These are phyloP conservation scores for Proliferodiscus dingleyae DNA, from an alignment of 2,329 filamentous ascomycete species.

Conservation along the genomic window DNA sequence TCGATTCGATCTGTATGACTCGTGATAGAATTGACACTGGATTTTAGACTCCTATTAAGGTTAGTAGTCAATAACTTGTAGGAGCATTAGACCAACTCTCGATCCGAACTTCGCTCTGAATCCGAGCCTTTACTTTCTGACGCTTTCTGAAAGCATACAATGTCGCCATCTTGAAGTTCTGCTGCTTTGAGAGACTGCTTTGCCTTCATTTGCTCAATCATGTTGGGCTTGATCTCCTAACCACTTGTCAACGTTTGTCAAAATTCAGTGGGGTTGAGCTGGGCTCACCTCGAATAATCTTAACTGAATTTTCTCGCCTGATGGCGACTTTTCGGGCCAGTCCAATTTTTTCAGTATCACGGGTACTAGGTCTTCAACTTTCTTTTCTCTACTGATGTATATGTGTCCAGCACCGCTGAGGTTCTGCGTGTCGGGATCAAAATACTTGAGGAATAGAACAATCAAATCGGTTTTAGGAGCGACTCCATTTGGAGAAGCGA, in stretches of 20 bases:
- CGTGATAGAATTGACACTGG: not conserved
- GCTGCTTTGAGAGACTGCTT: slow-evolving; percentile 86
- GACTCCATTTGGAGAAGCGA: slow-evolving; percentile 51
- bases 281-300: slow-evolving; percentile 68
- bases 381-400: slow-evolving; percentile 83
- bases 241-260: slow-evolving; percentile 18
- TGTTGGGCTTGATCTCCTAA: slow-evolving; percentile 89
- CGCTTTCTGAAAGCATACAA: slow-evolving; percentile 84
- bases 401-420: slow-evolving; percentile 75
- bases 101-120: slow-evolving; percentile 4
- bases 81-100: slow-evolving; percentile 16
- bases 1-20: slow-evolving; percentile 46
- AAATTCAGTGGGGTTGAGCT: not conserved
- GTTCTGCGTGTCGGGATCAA: slow-evolving; percentile 71
- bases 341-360: slow-evolving; percentile 77
- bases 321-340: slow-evolving; percentile 71
- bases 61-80: slow-evolving; percentile 15
- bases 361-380: slow-evolving; percentile 77
- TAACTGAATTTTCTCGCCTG: slow-evolving; percentile 54
- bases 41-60: slow-evolving; percentile 13
- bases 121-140: slow-evolving; percentile 40
- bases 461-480: slow-evolving; percentile 60
- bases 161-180: slow-evolving; percentile 95
- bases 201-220: slow-evolving; percentile 92
- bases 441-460: slow-evolving; percentile 88